Conservation (phyloP, 106 monocot genomes). For the Dactylorhiza incarnata region DNA sequence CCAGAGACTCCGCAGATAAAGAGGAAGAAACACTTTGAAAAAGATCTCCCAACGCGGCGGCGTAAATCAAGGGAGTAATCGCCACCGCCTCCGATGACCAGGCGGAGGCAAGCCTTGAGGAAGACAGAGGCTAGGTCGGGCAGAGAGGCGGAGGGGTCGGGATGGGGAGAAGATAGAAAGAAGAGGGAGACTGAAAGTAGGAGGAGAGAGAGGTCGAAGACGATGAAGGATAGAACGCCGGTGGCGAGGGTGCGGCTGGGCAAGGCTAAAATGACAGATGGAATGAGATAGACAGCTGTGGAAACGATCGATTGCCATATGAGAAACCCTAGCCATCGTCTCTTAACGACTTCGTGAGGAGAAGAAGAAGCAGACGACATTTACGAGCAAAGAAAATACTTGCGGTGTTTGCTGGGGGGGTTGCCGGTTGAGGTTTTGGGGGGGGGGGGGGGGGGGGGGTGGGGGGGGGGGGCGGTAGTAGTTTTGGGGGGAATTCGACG, state of each 20-base stretch:
- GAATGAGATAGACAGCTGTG: slow-evolving; percentile 32
- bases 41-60: slow-evolving; percentile 18
- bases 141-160: slow-evolving; percentile 27
- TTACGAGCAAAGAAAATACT: not conserved
- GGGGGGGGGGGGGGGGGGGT: too few relatives aligned
- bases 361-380: slow-evolving; percentile 13
- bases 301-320: slow-evolving; percentile 65
- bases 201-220: slow-evolving; percentile 21
- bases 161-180: slow-evolving; percentile 24
- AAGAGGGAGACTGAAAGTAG: slow-evolving; percentile 27
- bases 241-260: slow-evolving; percentile 3
- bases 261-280: slow-evolving; percentile 17
- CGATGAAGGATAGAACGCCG: slow-evolving; percentile 18
- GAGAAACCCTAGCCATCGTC: slow-evolving; percentile 72
- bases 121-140: slow-evolving; percentile 21
- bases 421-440: not conserved
- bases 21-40: slow-evolving; percentile 24
- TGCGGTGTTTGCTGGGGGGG: not conserved
- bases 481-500: too few relatives aligned
- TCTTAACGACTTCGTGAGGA: slow-evolving; percentile 36
- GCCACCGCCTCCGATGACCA: slow-evolving; percentile 28
- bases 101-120: slow-evolving; percentile 20
- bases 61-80: slow-evolving; percentile 12
- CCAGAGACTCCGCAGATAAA: slow-evolving; percentile 34
- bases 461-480: too few relatives aligned